phyloP scores from a whole-genome alignment of 2,329 filamentous ascomycete genomes.

The Alternaria tenuissima region DNA sequence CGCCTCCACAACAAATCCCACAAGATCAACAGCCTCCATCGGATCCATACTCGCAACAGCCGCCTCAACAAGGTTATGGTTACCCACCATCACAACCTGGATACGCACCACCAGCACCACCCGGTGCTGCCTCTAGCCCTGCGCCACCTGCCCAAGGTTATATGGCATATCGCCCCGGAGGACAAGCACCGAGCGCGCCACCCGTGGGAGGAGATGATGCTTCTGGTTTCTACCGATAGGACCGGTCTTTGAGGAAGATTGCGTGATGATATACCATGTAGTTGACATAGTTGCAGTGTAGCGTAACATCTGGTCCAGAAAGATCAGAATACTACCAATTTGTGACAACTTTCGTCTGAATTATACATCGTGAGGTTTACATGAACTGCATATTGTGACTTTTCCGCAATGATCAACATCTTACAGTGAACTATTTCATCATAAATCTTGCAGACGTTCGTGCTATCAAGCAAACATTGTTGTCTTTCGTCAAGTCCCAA shows the following conservation, averaged over 20 bases:
- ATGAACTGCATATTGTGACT: background rate
- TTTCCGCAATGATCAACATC: background rate
- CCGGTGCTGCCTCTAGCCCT: constrained; percentile 34
- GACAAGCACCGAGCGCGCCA: constrained; percentile 41
- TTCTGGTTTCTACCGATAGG: constrained; percentile 37
- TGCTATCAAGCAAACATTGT: background rate
- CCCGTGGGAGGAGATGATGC: constrained; percentile 44
- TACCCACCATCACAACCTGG: constrained; percentile 45
- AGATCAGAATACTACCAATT: background rate
- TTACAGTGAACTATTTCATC: background rate
- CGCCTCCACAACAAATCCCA: constrained; percentile 32
- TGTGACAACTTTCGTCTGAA: background rate
- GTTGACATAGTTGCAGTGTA: background rate
- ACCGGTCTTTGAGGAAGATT: background rate
- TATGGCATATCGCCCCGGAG: constrained; percentile 46
- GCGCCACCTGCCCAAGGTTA: constrained; percentile 37
- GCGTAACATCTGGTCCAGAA: background rate
- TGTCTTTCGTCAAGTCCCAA: background rate
- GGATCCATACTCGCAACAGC: constrained; percentile 41
- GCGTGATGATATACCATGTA: background rate
- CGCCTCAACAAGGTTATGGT: constrained; percentile 36
- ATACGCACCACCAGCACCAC: constrained; percentile 45
- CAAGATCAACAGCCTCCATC: constrained; percentile 38
- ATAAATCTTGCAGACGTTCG: background rate
- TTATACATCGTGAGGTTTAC: background rate